A percentile compares a stretch with the other conserved stretches of the same genome.
Conservation (phyloP, 352 stramenopile species). For the Phytopythium vexans region DNA sequence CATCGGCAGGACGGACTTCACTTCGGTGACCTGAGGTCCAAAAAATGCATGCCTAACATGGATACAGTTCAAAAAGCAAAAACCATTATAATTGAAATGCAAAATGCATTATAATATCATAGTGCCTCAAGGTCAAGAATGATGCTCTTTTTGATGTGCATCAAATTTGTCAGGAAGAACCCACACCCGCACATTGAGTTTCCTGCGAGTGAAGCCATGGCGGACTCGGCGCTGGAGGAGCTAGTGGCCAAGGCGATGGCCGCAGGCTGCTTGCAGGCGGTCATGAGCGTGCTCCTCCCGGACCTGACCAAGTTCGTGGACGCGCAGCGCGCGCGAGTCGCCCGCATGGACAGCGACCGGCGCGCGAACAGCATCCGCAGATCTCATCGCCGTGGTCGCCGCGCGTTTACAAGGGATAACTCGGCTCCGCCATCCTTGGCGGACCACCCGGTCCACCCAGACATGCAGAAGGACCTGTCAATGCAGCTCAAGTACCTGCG, state of each 20-base stretch:
- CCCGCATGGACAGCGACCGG: conserved; percentile 11
- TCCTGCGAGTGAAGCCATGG: no score
- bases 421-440: conserved; percentile 4
- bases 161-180: no score
- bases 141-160: no score
- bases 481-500: conserved; percentile 35
- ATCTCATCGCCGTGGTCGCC: neutral
- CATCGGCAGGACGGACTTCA: no score
- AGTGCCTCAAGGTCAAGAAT: no score
- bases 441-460: conserved; percentile 6
- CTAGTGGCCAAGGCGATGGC: conserved; percentile 24
- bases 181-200: no score
- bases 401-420: neutral
- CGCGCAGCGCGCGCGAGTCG: conserved; percentile 29
- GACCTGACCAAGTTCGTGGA: conserved; percentile 32
- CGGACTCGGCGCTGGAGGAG: conserved; percentile 12
- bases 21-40: no score
- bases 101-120: no score
- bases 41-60: no score
- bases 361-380: neutral
- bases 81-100: no score
- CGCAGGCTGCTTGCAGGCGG: conserved; percentile 31
- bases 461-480: conserved; percentile 27
- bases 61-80: no score
- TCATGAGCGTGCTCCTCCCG: conserved; percentile 40